A percentile compares a stretch with the other conserved stretches of the same genome.
phyloP scores from a whole-genome alignment of 345 rosid species.

The Salix viminalis region DNA sequence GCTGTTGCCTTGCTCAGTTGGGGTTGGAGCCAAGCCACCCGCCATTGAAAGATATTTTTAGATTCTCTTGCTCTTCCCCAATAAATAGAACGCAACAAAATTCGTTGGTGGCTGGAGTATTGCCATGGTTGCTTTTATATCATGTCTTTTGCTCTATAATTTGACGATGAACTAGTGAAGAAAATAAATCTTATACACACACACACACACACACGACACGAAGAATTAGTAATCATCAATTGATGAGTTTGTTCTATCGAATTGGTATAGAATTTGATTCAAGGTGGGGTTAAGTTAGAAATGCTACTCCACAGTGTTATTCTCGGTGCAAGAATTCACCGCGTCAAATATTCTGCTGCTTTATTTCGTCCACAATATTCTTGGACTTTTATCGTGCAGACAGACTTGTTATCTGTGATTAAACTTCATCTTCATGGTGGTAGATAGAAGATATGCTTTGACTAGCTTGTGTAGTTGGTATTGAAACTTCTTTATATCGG shows the following conservation, averaged over 20 bases:
- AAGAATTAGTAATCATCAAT: no score
- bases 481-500: background rate
- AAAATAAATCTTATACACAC: background rate
- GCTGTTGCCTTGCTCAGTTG: background rate
- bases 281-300: background rate
- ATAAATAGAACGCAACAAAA: conserved; percentile 30
- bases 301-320: no score
- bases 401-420: background rate
- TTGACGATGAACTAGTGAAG: background rate
- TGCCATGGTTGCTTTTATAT: background rate
- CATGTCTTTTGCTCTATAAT: background rate
- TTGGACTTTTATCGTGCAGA: background rate
- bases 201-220: no score
- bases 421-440: conserved; percentile 1
- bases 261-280: no score
- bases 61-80: conserved; percentile 12
- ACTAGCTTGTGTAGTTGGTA: conserved; percentile 13
- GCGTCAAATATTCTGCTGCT: background rate
- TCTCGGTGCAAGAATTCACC: background rate
- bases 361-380: background rate
- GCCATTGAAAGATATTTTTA: background rate
- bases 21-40: background rate
- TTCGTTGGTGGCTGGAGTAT: conserved; percentile 11
- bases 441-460: conserved; percentile 10
- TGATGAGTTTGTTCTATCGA: background rate